Evolutionary conservation across 2,329 filamentous ascomycete species (phyloP), one percentile per base, ranked within the genome.

Genomic region (Talaromyces amestolkiae): DNA sequence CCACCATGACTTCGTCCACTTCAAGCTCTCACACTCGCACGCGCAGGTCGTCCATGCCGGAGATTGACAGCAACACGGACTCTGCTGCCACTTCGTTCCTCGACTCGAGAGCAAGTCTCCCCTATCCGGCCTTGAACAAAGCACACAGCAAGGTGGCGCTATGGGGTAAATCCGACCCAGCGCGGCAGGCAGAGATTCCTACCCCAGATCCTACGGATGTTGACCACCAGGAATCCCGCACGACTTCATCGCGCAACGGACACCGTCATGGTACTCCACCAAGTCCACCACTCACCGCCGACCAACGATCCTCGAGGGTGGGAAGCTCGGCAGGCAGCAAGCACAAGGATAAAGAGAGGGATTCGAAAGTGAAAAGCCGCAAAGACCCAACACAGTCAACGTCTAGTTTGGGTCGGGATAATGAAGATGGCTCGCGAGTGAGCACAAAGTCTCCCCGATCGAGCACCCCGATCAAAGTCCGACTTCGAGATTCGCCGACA

Each of bases 91-190:
- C 75, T 66, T 79, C 76, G 22, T 78, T 80, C 68, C 72, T 79
- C 64, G 80, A 80, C 59, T 80, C 79, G 58, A 80, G 79, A 68
- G 73, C 78, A 33, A 85, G 84, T 67, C 75, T 91, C 49, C 89
- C 91, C 7, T 96, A 97, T 75, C 92, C 93, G 1, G 84, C 85
- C 11, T 92, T 96, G 78, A 95, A 91, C 79, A 97, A 96, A 79
- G 91, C 91, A 13, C 92, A 96, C 77, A 96, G 92, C 82, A 95
- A 93, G 77, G 94, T 97, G 80, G 87, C 88, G 53, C 86, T 97
- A 63, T 84, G 87, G 69, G 89, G 82, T 54, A 83, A 86, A 62
- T 70, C 85, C 58, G 47, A 74, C 72, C 31, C 22, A 24, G n/a
- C 43, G 43, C 58, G 76, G 73, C 68, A 77, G 64, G 72, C 73